Base-by-base conservation (phyloP, 768 basidiomycete genomes). In the Termitomyces sp. region DNA sequence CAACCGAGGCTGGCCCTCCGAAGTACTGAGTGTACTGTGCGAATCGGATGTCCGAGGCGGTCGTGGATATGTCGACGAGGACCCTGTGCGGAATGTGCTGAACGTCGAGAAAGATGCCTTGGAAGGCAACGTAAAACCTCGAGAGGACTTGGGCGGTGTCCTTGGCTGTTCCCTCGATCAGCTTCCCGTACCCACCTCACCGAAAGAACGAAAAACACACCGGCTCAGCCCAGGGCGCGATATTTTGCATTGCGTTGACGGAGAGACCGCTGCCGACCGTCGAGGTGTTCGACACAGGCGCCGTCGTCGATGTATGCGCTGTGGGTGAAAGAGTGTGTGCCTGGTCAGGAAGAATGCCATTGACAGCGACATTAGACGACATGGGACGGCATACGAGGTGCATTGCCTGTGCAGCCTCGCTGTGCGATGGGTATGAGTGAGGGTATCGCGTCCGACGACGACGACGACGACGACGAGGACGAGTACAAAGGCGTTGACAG, bases 101-200 rank as follows among this genome's bases (percentile, higher is more conserved):
- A 66, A 63, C 10, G 67, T 72, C 20, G 67, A 66, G 58, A 82
- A 73, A 0, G 79, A 79, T 0, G 72, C 48, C 60, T 81, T 80
- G 10, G 71, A 66, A 5, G 67, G 59, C 56, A 80, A 77, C 9
- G 72, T 72, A 58, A 80, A 79, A 8, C 67, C 65, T 18, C 71
- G 69, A n/a, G 68, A 64, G 10, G 70, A 50, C 63, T 79, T 81
- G 35, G 79, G 74, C 18, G 79, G 77, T 10, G 76, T 78, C 3
- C 75, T 75, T 2, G 79, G 78, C 79, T 81, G 48, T 53, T 30
- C 12, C 52, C 40, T 30, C 20, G 33, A 48, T 41, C 48, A 59
- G 51, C 20, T 33, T 20, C 23, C 46, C 32, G 12, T 43, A 32
- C 32, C 32, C 32, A 32, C 18, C 16, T 2, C 10, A 32, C 54